Evolutionary conservation across 2,329 filamentous ascomycete species (phyloP), one percentile per base, ranked within the genome.

Genomic region (Oidium heveae): DNA sequence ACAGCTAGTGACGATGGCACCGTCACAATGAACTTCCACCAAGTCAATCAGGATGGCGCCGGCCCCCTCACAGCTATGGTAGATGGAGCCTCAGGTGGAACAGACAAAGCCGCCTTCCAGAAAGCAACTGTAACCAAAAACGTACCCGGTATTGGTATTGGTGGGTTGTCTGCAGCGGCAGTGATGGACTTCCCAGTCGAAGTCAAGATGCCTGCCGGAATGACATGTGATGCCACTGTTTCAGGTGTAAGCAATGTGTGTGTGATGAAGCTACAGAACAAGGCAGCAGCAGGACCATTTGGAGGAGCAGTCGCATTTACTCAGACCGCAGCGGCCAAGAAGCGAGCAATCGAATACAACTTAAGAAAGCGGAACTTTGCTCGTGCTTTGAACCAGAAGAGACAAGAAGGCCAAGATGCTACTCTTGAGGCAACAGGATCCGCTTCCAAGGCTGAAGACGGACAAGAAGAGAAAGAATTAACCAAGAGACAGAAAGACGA

Each of bases 261-360:
- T 24, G 22, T 24, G 22, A 24, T 24, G 22, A 75, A 78, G 56
- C 69, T 83, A 56, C 73, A 76, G 63, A 84, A 84, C 68, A 61
- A 66, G 3, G 75, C 79, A 15, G 66, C 72, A 18, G 44, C 77
- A 8, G 78, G 79, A 4, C 79, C 79, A n/a, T 82, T 82, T 58
- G 78, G 79, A 60, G 78, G 79, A 52, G 76, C 74, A 15, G 76
- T 71, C 33, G 78, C 77, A 28, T 81, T 82, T 64, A 80, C 76
- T 0, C 75, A 79, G 71, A 71, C 69, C 55, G 54, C 71, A 4
- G 68, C 70, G 10, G 74, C 73, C 16, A 69, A 72, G 66, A 80
- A 79, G 74, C 70, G 76, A 24, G 22, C 22, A 24, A 24, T 24
- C 22, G 22, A 24, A 24, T 24, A 24, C 22, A 24, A 24, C 22